Evolutionary conservation across 768 basidiomycete species (phyloP).

Genomic region (Phallus indusiatus): DNA sequence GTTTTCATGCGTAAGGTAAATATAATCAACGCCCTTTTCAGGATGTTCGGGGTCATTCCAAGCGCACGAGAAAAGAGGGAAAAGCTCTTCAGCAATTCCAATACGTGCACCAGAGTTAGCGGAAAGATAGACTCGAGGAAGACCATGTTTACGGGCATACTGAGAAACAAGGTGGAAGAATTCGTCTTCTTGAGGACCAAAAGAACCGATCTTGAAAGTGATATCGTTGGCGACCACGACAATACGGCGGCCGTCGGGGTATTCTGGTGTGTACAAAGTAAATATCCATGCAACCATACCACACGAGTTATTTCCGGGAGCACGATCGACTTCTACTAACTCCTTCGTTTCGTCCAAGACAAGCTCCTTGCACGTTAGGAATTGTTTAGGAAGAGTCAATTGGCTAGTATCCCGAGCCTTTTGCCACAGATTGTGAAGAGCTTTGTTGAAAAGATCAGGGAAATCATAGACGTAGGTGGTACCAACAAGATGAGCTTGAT

Average conservation of each 20-base stretch:
- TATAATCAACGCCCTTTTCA: slow-evolving; percentile 92
- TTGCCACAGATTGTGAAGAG: slow-evolving; percentile 87
- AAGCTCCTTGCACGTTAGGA: slow-evolving; percentile 81
- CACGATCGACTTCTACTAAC: slow-evolving; percentile 81
- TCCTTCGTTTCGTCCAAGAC: slow-evolving; percentile 91
- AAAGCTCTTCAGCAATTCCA: slow-evolving; percentile 87
- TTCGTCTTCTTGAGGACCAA: slow-evolving; percentile 90
- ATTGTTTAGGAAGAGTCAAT: slow-evolving; percentile 62
- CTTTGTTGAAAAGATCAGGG: slow-evolving; percentile 98
- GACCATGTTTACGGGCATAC: slow-evolving; percentile 78
- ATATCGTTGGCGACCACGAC: slow-evolving; percentile 97
- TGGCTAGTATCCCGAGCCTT: slow-evolving; percentile 57
- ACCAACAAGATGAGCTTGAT: slow-evolving; percentile 96
- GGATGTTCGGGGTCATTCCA: slow-evolving; percentile 79
- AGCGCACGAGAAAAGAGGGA: slow-evolving; percentile 80
- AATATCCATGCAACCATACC: slow-evolving; percentile 99
- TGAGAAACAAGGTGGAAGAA: slow-evolving; percentile 95
- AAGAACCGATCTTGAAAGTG: slow-evolving; percentile 97
- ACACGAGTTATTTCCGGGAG: slow-evolving; percentile 88
- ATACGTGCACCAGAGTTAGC: slow-evolving; percentile 98
- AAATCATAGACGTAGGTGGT: slow-evolving; percentile 99
- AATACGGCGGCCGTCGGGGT: slow-evolving; percentile 73
- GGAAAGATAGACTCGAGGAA: slow-evolving; percentile 95
- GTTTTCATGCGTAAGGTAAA: slow-evolving; percentile 92
- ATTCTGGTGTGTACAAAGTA: slow-evolving; percentile 87